Evolutionary conservation across 1,284 basidiomycete genomes (phyloP).

Genomic region (Vanrija sp.): DNA sequence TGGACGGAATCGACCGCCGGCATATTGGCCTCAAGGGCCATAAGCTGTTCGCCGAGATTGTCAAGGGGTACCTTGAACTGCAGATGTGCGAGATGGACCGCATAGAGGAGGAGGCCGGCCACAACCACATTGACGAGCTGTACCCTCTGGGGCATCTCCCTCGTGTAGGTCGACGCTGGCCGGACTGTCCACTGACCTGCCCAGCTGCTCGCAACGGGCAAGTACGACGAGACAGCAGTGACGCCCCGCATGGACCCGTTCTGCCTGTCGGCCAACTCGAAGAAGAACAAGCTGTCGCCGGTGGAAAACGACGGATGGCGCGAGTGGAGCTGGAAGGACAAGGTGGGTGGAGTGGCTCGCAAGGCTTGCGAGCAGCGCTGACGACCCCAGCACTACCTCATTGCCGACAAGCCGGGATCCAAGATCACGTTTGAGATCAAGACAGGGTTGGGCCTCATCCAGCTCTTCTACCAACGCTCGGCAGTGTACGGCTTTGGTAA

Average conservation of each 20-base stretch:
- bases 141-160: slow-evolving; percentile 18
- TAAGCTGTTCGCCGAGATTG: slow-evolving; percentile 26
- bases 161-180: slow-evolving; percentile 6
- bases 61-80: slow-evolving; percentile 30
- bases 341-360: slow-evolving; percentile 5
- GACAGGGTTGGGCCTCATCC: slow-evolving; percentile 31
- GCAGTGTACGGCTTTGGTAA: slow-evolving; percentile 30
- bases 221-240: neutral
- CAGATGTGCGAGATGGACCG: slow-evolving; percentile 35
- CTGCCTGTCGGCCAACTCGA: slow-evolving; percentile 30
- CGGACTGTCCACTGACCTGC: slow-evolving; percentile 18
- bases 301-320: slow-evolving; percentile 28
- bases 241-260: slow-evolving; percentile 17
- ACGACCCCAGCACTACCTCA: slow-evolving; percentile 21
- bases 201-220: neutral
- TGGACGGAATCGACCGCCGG: slow-evolving; percentile 26
- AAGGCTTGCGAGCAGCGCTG: neutral
- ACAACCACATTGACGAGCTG: slow-evolving; percentile 13
- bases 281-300: slow-evolving; percentile 26
- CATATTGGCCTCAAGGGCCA: slow-evolving; percentile 26
- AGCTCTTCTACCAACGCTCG: slow-evolving; percentile 32
- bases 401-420: slow-evolving; percentile 33
- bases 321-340: slow-evolving; percentile 38
- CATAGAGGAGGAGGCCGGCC: slow-evolving; percentile 13
- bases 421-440: slow-evolving; percentile 28